Percentiles rank a stretch among this genome's conserved stretches.
Evolutionary conservation across 2,329 filamentous ascomycete genomes (phyloP).

Genomic region (Aureobasidium sp.): DNA sequence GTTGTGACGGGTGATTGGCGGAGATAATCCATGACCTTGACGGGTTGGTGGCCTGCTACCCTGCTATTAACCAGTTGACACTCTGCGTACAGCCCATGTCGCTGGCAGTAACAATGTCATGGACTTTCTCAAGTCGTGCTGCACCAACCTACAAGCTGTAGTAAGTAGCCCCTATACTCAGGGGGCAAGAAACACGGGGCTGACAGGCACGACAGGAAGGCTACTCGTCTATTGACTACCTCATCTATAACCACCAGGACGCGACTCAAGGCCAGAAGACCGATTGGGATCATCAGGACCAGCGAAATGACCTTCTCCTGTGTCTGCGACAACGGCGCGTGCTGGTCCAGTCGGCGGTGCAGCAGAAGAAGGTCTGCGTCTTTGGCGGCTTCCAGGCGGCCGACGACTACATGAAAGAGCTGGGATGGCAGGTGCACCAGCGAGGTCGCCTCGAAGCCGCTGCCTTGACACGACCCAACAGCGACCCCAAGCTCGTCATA

Average conservation of each 20-base stretch:
- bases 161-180: not conserved
- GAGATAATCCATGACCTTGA: conserved; percentile 2
- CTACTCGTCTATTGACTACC: conserved; percentile 11
- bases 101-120: conserved; percentile 16
- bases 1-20: not conserved
- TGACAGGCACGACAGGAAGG: not conserved
- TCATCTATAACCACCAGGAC: conserved; percentile 7
- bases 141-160: conserved; percentile 24
- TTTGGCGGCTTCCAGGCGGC: conserved; percentile 6
- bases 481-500: conserved; percentile 1
- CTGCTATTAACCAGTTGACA: not conserved
- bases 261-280: not conserved
- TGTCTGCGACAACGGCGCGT: not conserved
- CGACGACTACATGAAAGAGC: conserved; percentile 4
- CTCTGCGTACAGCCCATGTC: not conserved
- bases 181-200: not conserved
- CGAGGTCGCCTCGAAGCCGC: conserved; percentile 2
- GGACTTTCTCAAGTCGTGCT: conserved; percentile 27
- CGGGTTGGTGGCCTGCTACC: not conserved
- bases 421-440: conserved; percentile 7
- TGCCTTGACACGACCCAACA: not conserved
- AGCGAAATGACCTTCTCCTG: not conserved
- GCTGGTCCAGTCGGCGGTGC: conserved; percentile 1
- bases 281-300: not conserved
- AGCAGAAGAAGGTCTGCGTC: conserved; percentile 11